Conservation (phyloP, 139 green algal genomes). For the Nannochloris sp. region DNA sequence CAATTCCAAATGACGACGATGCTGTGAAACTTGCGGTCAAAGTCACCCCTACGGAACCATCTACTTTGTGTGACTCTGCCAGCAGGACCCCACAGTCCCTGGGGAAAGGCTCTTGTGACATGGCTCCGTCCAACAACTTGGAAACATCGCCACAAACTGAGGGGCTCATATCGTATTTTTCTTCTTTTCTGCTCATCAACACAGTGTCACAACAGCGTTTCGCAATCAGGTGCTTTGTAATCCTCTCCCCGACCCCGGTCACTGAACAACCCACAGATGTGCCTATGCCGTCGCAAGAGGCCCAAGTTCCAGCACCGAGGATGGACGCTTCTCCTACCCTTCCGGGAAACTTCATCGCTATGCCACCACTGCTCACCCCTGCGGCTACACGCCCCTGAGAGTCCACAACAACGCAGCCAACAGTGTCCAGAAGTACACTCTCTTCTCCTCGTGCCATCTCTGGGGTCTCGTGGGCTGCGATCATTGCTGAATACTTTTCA, state of each 20-base stretch:
- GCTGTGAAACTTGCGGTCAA: too few species aligned
- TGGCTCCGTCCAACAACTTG: too few species aligned
- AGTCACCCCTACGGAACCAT: too few species aligned
- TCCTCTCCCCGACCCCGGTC: slow-evolving; percentile 58
- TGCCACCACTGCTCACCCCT: slow-evolving; percentile 74
- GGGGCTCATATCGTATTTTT: too few species aligned
- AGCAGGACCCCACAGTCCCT: too few species aligned
- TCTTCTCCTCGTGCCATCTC: not conserved
- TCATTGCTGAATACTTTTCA: slow-evolving; percentile 45
- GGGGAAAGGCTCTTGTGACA: too few species aligned
- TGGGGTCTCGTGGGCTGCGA: slow-evolving; percentile 15
- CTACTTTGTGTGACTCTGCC: too few species aligned
- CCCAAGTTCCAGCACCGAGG: slow-evolving; percentile 72
- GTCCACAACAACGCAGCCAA: slow-evolving; percentile 58
- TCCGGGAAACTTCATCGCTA: slow-evolving; percentile 65
- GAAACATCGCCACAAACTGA: too few species aligned
- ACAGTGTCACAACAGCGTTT: slow-evolving; percentile 6
- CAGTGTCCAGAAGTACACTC: slow-evolving; percentile 49
- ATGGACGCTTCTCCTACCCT: slow-evolving; percentile 73
- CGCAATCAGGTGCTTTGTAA: slow-evolving; percentile 56
- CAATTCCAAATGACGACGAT: too few species aligned
- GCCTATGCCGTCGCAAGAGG: slow-evolving; percentile 11
- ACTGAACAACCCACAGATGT: slow-evolving; percentile 47
- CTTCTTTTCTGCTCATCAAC: not conserved
- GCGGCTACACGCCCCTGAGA: slow-evolving; percentile 38